Evolutionary conservation across 106 monocot species (phyloP).

Genomic region (Dendrobium huoshanense): DNA sequence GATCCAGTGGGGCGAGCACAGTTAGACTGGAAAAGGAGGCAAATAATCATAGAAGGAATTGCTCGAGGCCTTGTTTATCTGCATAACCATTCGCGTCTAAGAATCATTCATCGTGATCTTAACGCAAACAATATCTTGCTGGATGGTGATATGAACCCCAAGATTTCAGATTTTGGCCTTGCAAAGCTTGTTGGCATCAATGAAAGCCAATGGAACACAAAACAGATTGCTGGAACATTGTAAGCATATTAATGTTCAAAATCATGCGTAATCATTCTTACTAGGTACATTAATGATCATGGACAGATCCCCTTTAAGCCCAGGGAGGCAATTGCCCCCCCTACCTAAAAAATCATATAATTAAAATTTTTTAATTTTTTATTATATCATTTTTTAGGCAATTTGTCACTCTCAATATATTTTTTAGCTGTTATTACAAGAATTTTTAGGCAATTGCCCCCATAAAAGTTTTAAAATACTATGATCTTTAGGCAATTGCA

Average conservation of each 20-base stretch:
- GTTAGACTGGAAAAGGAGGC: slow-evolving; percentile 17
- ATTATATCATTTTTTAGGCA: too few species aligned
- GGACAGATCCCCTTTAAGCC: too few species aligned
- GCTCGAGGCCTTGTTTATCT: slow-evolving; percentile 25
- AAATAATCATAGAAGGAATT: slow-evolving; percentile 15
- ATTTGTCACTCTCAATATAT: too few species aligned
- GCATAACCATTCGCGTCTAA: slow-evolving; percentile 15
- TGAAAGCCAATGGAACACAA: slow-evolving; percentile 13
- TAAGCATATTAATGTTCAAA: slow-evolving; percentile 2
- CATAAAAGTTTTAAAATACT: too few species aligned
- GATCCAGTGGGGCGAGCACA: not conserved
- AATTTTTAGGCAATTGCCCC: too few species aligned
- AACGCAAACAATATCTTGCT: slow-evolving; percentile 19
- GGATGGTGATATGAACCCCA: slow-evolving; percentile 23
- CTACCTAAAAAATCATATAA: too few species aligned
- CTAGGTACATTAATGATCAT: too few species aligned
- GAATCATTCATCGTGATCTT: slow-evolving; percentile 20
- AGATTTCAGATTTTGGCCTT: slow-evolving; percentile 24
- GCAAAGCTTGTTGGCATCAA: slow-evolving; percentile 16
- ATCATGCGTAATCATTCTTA: not conserved
- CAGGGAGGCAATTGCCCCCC: too few species aligned
- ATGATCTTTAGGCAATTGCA: too few species aligned
- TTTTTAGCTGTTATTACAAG: too few species aligned
- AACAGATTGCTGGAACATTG: slow-evolving; percentile 16
- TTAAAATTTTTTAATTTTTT: too few species aligned